Percentiles rank a stretch among this genome's conserved stretches.
phyloP scores from a whole-genome alignment of 345 rosid genomes.

The Clausena lansium region DNA sequence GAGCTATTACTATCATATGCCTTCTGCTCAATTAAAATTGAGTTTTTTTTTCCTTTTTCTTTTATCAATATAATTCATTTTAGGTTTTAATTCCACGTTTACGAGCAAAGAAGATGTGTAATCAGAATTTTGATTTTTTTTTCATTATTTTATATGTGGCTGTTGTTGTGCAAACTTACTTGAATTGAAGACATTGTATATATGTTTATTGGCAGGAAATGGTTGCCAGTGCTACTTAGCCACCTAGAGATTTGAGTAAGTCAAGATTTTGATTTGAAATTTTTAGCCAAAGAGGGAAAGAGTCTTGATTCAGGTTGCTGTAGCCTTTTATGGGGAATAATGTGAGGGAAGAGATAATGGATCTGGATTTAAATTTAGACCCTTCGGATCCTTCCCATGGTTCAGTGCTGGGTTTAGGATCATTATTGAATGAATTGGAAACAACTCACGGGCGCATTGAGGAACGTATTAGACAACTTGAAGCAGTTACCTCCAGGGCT shows the following conservation, averaged over 20 bases:
- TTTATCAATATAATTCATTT: not conserved
- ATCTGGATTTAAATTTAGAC: constrained; percentile 56
- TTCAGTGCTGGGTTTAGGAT: constrained; percentile 31
- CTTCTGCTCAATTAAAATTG: not conserved
- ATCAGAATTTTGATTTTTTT: not conserved
- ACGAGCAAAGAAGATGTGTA: not conserved
- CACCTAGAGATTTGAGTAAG: not conserved
- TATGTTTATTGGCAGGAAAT: not conserved
- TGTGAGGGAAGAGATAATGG: constrained; percentile 36
- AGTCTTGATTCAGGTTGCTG: not conserved
- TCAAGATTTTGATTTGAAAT: not conserved
- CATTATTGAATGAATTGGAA: constrained; percentile 44
- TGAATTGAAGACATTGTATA: not conserved
- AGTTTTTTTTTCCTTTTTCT: not conserved
- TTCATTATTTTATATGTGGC: not conserved
- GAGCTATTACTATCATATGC: not conserved
- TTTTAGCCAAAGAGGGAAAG: constrained; percentile 2
- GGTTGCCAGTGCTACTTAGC: not conserved
- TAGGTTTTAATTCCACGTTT: not conserved
- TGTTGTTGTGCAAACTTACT: not conserved
- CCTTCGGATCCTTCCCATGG: constrained; percentile 31
- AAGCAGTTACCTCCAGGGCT: constrained; percentile 47
- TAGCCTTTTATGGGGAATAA: constrained; percentile 12
- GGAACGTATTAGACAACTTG: constrained; percentile 58
- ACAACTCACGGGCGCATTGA: constrained; percentile 46